These are phyloP conservation scores for Plasmodium gaboni DNA, from an alignment of 169 alveolate genomes.

Conservation along the genomic window DNA sequence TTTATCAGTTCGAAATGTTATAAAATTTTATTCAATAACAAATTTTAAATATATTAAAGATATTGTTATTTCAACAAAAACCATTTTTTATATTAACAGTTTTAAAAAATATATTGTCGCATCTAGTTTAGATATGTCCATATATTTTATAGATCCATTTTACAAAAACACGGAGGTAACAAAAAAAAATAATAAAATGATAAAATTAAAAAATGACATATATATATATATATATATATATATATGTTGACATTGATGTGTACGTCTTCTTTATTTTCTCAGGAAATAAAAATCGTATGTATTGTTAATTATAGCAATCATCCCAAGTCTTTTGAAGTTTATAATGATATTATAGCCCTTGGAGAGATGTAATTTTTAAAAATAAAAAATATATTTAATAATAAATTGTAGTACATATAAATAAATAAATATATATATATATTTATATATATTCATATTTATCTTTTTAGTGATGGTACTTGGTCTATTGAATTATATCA, in stretches of 20 bases:
- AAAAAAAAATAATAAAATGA: not conserved
- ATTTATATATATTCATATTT: not conserved
- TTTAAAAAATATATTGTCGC: constrained; percentile 54
- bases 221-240: too few relatives aligned
- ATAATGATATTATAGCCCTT: constrained; percentile 20
- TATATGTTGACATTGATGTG: too few relatives aligned
- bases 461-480: constrained; percentile 19
- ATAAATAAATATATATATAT: not conserved
- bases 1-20: constrained; percentile 43
- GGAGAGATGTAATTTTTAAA: constrained; percentile 34
- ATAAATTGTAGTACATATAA: not conserved
- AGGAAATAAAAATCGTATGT: constrained; percentile 48
- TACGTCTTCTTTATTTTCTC: not conserved
- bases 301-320: constrained; percentile 7
- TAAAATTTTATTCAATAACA: constrained; percentile 39
- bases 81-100: constrained; percentile 30
- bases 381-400: not conserved
- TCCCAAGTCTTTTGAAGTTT: constrained; percentile 27
- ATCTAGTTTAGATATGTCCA: constrained; percentile 40
- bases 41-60: constrained; percentile 25
- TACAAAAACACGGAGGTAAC: constrained; percentile 28
- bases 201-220: too few relatives aligned
- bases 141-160: constrained; percentile 58
- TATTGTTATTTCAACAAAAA: constrained; percentile 39
- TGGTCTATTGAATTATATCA: constrained; percentile 47